These are phyloP conservation scores for Hyaloscypha variabilis DNA, from an alignment of 495 filamentous ascomycete genomes.

Conservation along the genomic window DNA sequence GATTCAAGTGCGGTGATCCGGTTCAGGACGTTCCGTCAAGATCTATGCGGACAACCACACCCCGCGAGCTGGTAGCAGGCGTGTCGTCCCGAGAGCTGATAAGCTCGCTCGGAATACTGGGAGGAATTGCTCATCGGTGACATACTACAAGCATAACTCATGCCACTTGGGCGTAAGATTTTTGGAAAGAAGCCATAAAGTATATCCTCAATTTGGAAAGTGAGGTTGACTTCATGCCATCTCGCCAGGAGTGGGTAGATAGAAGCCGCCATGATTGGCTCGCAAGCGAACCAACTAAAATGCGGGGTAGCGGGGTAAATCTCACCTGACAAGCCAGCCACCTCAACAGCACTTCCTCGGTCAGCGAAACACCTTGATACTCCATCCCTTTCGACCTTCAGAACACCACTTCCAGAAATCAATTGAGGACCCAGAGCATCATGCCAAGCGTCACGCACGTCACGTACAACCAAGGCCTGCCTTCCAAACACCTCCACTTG, in stretches of 20 bases:
- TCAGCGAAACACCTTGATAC: neutral
- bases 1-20: neutral
- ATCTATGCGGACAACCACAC: neutral
- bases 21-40: neutral
- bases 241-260: too few species aligned
- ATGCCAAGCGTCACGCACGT: slow-evolving; percentile 19
- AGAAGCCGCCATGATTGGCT: neutral
- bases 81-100: neutral
- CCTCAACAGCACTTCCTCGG: neutral
- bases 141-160: neutral
- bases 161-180: too few species aligned
- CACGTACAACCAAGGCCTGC: slow-evolving; percentile 24
- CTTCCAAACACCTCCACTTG: slow-evolving; percentile 25
- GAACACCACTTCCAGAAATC: neutral
- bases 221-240: neutral
- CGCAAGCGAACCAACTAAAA: neutral
- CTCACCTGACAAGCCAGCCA: neutral
- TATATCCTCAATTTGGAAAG: neutral
- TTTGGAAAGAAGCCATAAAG: too few species aligned
- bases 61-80: neutral
- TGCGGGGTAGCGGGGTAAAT: neutral
- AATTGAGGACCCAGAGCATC: neutral
- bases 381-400: neutral
- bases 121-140: neutral
- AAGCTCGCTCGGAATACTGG: neutral